These are phyloP conservation scores for Penicillium hordei DNA, from an alignment of 2,329 filamentous ascomycete species.

Conservation along the genomic window DNA sequence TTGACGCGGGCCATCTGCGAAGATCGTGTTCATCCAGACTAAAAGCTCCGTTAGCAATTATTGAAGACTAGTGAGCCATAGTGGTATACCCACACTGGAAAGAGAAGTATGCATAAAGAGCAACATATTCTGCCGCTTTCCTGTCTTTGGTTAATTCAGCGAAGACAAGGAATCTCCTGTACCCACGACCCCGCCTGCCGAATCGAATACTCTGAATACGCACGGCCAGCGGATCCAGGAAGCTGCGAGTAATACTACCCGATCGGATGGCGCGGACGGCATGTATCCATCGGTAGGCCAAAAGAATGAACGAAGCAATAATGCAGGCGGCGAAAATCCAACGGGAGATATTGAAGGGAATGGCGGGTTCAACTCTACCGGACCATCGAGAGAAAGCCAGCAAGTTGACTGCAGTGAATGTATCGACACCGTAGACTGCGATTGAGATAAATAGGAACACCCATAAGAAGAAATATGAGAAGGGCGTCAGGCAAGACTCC, in stretches of 20 bases:
- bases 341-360: slow-evolving; percentile 76
- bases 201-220: slow-evolving; percentile 79
- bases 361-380: slow-evolving; percentile 73
- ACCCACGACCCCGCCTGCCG: slow-evolving; percentile 69
- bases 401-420: slow-evolving; percentile 88
- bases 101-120: slow-evolving; percentile 86
- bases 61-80: neutral
- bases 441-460: slow-evolving; percentile 74
- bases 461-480: slow-evolving; percentile 85
- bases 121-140: slow-evolving; percentile 86
- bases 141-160: slow-evolving; percentile 86
- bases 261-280: slow-evolving; percentile 78
- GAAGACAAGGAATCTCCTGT: slow-evolving; percentile 88
- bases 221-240: slow-evolving; percentile 82
- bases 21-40: slow-evolving; percentile 84
- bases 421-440: slow-evolving; percentile 85
- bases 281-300: slow-evolving; percentile 75
- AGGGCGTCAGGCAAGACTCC: slow-evolving; percentile 69
- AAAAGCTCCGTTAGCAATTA: slow-evolving; percentile 21
- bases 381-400: slow-evolving; percentile 88
- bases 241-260: slow-evolving; percentile 86
- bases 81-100: slow-evolving; percentile 55
- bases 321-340: slow-evolving; percentile 97
- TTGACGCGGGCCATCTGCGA: slow-evolving; percentile 90
- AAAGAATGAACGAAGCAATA: slow-evolving; percentile 81